These are phyloP conservation scores for Cyclanthera cordifolia DNA, from an alignment of 306 rosid species.

Conservation along the genomic window DNA sequence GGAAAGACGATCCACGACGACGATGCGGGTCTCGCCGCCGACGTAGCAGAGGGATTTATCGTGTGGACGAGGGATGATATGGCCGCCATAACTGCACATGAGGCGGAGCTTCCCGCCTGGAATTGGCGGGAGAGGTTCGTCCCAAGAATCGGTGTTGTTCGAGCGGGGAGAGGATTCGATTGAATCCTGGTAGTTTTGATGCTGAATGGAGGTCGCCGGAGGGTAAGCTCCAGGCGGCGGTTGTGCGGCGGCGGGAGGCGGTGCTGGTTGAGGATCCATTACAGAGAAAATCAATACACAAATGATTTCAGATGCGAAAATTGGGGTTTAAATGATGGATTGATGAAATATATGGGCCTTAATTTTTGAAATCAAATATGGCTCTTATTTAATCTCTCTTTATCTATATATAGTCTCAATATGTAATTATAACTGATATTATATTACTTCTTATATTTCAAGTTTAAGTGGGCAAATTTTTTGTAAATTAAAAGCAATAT, in stretches of 20 bases:
- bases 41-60: conserved; percentile 79
- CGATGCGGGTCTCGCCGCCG: conserved; percentile 83
- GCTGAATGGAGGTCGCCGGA: conserved; percentile 15
- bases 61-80: conserved; percentile 88
- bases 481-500: too few species aligned
- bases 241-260: conserved; percentile 3
- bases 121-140: conserved; percentile 37
- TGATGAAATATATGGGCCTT: not conserved
- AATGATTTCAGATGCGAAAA: not conserved
- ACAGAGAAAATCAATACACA: not conserved
- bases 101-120: conserved; percentile 74
- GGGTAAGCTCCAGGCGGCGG: conserved; percentile 15
- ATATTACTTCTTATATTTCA: too few species aligned
- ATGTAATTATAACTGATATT: too few species aligned
- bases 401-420: not conserved
- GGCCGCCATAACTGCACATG: conserved; percentile 98
- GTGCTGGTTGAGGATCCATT: conserved; percentile 7
- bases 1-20: conserved; percentile 63
- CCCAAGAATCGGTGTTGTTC: conserved; percentile 43
- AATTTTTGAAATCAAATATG: not conserved
- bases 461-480: too few species aligned
- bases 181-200: conserved; percentile 29
- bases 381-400: not conserved
- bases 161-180: conserved; percentile 49
- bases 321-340: not conserved